These are phyloP conservation scores for Dionaea muscipula DNA, from an alignment of 179 eudicot genomes.

Conservation along the genomic window DNA sequence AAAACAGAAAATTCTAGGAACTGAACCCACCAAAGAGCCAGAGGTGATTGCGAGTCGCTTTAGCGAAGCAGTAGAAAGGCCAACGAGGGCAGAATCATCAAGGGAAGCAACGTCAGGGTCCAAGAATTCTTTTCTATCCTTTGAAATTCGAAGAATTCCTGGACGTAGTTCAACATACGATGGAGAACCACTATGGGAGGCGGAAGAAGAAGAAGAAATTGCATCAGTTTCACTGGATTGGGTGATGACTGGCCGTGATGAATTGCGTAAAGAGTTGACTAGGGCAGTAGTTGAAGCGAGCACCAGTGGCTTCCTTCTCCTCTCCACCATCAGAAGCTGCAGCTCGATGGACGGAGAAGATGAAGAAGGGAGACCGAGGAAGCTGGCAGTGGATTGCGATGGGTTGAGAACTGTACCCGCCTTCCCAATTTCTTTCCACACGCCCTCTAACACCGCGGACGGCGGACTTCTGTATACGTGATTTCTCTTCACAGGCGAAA, in stretches of 20 bases:
- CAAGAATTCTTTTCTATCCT: constrained; percentile 14
- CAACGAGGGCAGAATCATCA: constrained; percentile 61
- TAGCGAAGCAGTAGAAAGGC: constrained; percentile 49
- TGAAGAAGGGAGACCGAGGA: too few relatives aligned
- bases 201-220: constrained; percentile 7
- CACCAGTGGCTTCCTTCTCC: constrained; percentile 69
- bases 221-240: neutral
- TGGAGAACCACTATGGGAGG: constrained; percentile 10
- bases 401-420: too few relatives aligned
- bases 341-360: too few relatives aligned
- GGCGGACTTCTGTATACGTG: too few relatives aligned
- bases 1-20: constrained; percentile 1
- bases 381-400: too few relatives aligned
- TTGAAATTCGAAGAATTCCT: constrained; percentile 48
- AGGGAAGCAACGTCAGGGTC: constrained; percentile 14
- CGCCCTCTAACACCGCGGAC: too few relatives aligned
- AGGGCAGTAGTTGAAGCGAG: constrained; percentile 79
- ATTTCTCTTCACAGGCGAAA: too few relatives aligned
- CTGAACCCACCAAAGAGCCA: constrained; percentile 51
- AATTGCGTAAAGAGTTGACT: constrained; percentile 32
- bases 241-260: constrained; percentile 11
- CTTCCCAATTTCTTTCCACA: too few relatives aligned
- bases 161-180: constrained; percentile 31
- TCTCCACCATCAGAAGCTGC: too few relatives aligned
- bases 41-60: constrained; percentile 64